Base-by-base conservation (phyloP, 208 protist genomes). In the Wallacemonas collosoma region DNA sequence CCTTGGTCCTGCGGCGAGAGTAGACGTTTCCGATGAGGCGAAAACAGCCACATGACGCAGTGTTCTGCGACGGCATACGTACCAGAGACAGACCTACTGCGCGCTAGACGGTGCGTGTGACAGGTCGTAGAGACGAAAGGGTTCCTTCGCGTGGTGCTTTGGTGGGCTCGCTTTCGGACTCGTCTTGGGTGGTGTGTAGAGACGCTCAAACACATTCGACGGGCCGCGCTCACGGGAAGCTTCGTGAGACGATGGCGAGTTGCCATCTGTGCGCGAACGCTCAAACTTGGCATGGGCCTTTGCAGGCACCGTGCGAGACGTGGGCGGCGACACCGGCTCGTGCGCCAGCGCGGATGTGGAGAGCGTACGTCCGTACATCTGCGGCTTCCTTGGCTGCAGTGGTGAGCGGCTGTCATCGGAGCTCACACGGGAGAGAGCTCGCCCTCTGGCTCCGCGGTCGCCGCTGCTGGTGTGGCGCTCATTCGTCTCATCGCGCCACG, bases 151-250 rank as follows among this genome's bases (percentile, higher is more conserved):
- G 45, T 61, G 44, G 11, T 53, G 54, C 36, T 72, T 71, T 12
- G 50, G 8, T 1, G 68, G 69, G 36, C 67, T 61, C 3, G 39
- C 47, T 36, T 60, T 65, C 7, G 60, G 60, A 38, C 41, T 50
- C 39, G 38, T 35, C 61, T 64, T 79, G 9, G 75, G 75, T 17
- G 72, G 71, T 3, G 82, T 75, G 77, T 86, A 92, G 11, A 88
- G 71, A 7, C 83, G 63, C 55, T 86, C 76, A 73, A 80, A 85
- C n/a, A 85, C 71, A 41, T 60, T 72, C 2, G 15, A 12, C 53
- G 50, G n/a, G 38, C n/a, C 45, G 26, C 26, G 36, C 56, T 6
- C 35, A 4, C n/a, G 62, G 26, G 9, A 44, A 67, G 44, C 39
- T 53, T 44, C 7, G 62, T 6, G 17, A 26, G 44, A 67, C 3